Conservation (phyloP, 768 basidiomycete genomes). For the Leccinum olivaceopallidum region DNA sequence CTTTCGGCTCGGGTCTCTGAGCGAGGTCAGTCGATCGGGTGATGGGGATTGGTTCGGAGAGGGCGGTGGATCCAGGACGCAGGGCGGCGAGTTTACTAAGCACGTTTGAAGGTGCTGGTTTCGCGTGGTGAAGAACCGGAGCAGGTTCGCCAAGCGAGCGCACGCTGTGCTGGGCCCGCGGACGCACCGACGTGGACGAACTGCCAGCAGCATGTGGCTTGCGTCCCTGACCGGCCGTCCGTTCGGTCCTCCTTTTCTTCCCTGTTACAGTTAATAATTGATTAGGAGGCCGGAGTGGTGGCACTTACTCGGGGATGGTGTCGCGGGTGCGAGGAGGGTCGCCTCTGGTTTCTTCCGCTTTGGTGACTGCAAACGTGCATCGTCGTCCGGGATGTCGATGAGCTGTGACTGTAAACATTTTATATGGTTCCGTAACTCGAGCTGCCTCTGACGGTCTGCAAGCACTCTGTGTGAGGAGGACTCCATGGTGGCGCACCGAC, state of each 20-base stretch:
- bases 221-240: slow-evolving; percentile 25
- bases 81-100: slow-evolving; percentile 50
- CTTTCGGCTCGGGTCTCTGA: slow-evolving; percentile 18
- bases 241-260: slow-evolving; percentile 48
- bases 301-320: slow-evolving; percentile 67
- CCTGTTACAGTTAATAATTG: slow-evolving; percentile 13
- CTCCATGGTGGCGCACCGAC: slow-evolving; percentile 44
- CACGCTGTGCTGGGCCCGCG: slow-evolving; percentile 15
- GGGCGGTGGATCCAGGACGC: slow-evolving; percentile 21
- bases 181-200: slow-evolving; percentile 14
- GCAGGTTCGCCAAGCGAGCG: slow-evolving; percentile 8
- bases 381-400: slow-evolving; percentile 32
- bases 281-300: background rate
- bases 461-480: slow-evolving; percentile 47
- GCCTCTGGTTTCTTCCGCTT: slow-evolving; percentile 48
- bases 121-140: slow-evolving; percentile 17
- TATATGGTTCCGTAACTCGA: slow-evolving; percentile 56
- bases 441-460: slow-evolving; percentile 43
- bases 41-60: slow-evolving; percentile 26
- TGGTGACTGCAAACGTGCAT: slow-evolving; percentile 37
- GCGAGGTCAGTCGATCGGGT: slow-evolving; percentile 30
- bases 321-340: slow-evolving; percentile 44
- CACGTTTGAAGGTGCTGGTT: slow-evolving; percentile 52
- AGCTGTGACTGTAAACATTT: slow-evolving; percentile 57
- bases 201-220: slow-evolving; percentile 12